Base-by-base conservation (phyloP, 2,329 filamentous ascomycete species). In the Trichoderma endophyticum region DNA sequence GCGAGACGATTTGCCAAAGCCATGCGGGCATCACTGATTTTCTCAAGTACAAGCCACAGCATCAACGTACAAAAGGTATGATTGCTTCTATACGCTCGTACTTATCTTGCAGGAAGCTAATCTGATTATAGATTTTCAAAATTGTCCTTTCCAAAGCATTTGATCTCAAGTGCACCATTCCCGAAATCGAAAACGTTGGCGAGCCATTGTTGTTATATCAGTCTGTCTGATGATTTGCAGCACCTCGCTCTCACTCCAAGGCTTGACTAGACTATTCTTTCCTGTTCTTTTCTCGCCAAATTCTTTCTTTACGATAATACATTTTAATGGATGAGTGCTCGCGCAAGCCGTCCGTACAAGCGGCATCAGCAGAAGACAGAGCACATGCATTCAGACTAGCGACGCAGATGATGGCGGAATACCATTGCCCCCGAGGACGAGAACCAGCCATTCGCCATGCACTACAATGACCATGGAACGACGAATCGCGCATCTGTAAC, bases 111-210 rank as follows among this genome's bases (percentile, higher is more conserved):
- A 21, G 12, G 9, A 36, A 21, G 9, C 73, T 72, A 51, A 75
- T 24, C 2, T 9, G 14, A 15, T 8, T 2, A 6, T 78, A 98
- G 95, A 99, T 99, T 80, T 99, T 99, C 89, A 99, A 99, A 83
- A 99, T 99, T 77, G 96, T 99, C 72, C 88, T 99, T 28, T 97
- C 95, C 75, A 99, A 99, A 84, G 96, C 96, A 2, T 99, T 99
- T 80, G 96, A 99, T 81, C 88, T 99, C 72, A 98, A 98, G 82
- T 99, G 96, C 86, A 99, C 96, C 34, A 98, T 99, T 80, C 96
- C 96, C 62, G 96, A 99, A 83, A 98, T 99, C 82, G 95, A 98
- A 84, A 97, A 98, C 81, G 92, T 98, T 71, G 96, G 96, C 83
- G 96, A 99, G 83, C 96, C 96, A 26, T 87, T 99, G 65, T 87